Percentiles rank a stretch among this genome's conserved stretches.
Evolutionary conservation across 2,329 filamentous ascomycete species (phyloP).

Genomic region (Microdochium bolleyi): DNA sequence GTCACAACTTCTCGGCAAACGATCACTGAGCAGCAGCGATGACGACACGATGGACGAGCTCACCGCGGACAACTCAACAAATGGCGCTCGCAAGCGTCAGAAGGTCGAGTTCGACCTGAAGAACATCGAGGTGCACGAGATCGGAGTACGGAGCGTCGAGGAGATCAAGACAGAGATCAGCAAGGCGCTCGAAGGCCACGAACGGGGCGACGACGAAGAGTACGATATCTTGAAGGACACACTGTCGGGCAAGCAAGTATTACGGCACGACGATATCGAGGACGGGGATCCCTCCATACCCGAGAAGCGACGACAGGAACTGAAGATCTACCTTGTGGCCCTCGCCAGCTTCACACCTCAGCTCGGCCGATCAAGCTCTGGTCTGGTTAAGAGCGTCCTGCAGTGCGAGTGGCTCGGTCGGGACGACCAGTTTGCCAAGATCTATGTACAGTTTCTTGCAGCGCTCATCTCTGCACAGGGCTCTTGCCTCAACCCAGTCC

Average conservation of each 20-base stretch:
- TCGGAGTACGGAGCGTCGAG: slow-evolving; percentile 42
- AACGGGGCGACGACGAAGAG: slow-evolving; percentile 47
- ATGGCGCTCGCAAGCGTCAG: slow-evolving; percentile 43
- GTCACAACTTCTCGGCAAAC: slow-evolving; percentile 33
- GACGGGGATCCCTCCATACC: slow-evolving; percentile 26
- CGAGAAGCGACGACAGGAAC: slow-evolving; percentile 35
- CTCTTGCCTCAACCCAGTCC: slow-evolving; percentile 64
- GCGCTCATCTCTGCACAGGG: slow-evolving; percentile 77
- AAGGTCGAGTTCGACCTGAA: slow-evolving; percentile 53
- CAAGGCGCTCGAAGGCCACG: slow-evolving; percentile 48
- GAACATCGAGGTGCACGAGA: slow-evolving; percentile 47
- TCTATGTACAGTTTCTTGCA: slow-evolving; percentile 60
- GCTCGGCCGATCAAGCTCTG: slow-evolving; percentile 50
- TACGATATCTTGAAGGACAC: slow-evolving; percentile 55
- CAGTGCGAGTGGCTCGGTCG: slow-evolving; percentile 57
- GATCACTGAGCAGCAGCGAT: slow-evolving; percentile 33
- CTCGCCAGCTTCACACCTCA: slow-evolving; percentile 53
- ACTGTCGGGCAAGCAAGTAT: slow-evolving; percentile 41
- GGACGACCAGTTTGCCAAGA: slow-evolving; percentile 56
- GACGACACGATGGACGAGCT: slow-evolving; percentile 29
- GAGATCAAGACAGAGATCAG: slow-evolving; percentile 48
- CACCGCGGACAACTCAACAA: slow-evolving; percentile 21
- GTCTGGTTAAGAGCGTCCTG: slow-evolving; percentile 51
- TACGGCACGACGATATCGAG: slow-evolving; percentile 36
- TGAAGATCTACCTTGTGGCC: slow-evolving; percentile 55